Base-by-base conservation (phyloP, 805 yeast genomes). In the Metschnikowia santaceciliae region DNA sequence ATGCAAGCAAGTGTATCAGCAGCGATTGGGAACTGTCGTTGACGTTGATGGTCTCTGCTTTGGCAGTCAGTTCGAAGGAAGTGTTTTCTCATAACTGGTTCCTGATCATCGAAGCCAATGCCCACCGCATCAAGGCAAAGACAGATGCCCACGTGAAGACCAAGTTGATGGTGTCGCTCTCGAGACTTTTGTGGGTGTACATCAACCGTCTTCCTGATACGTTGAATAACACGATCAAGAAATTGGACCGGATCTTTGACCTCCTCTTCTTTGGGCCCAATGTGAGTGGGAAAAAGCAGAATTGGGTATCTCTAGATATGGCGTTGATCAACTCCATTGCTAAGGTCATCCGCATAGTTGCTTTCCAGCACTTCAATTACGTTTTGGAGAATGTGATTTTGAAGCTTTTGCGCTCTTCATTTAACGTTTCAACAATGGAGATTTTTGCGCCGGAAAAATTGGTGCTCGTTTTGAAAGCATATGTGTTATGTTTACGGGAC, bases 171-270 rank as follows among this genome's bases (percentile, higher is more conserved):
- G 80, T 81, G 0, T 83, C 91, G 50, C 69, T 86, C 3, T 78
- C 96, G 0, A 71, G 97, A 51, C 71, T 95, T 32, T 68, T 88
- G 0, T 94, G 99, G 99, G 96, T 91, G 0, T 94, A 88, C 63
- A 70, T 90, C 22, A 89, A 84, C 66, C 75, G 98, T 54, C 82
- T 90, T 56, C 81, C 96, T 0, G 99, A 95, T 58, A 86, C 97
- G 0, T 70, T 92, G 58, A 94, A 92, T 63, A 85, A 88, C 52
- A 90, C 96, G 0, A 83, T 91, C 2, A 84, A 90, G 60, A 85
- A 84, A 49, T 74, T 94, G 46, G 96, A 86, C 51, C 61, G 69
- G 2, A 69, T 94, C 33, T 82, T 85, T 51, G 77, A 79, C 45
- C 54, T 80, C 4, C 65, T 88, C 39, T 71, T 91, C 22, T 77